phyloP scores from a whole-genome alignment of 305 asterid species.

The Fraxinus nigra region DNA sequence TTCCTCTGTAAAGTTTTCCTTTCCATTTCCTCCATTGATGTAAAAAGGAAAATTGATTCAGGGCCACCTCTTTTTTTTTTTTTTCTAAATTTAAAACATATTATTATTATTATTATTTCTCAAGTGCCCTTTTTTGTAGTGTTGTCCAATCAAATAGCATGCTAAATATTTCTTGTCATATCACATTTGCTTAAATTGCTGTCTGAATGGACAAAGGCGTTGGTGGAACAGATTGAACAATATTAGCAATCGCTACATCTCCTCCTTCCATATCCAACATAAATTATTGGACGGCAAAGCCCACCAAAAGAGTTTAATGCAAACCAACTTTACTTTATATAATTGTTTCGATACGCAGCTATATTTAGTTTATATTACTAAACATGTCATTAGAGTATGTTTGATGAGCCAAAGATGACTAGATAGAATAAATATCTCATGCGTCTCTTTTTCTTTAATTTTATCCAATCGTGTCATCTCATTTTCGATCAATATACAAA shows the following conservation, averaged over 20 bases:
- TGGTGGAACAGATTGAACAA: neutral
- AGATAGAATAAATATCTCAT: neutral
- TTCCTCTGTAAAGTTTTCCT: constrained; percentile 7
- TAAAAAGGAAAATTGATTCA: constrained; percentile 3
- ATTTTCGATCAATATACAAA: neutral
- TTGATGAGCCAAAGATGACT: neutral
- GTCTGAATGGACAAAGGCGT: constrained; percentile 9
- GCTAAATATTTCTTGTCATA: neutral
- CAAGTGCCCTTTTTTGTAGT: constrained; percentile 16
- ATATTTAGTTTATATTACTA: neutral
- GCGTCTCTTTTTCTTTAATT: neutral
- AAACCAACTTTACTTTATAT: constrained; percentile 1
- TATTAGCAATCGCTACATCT: constrained; percentile 1
- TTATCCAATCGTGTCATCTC: neutral
- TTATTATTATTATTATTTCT: constrained; percentile 1
- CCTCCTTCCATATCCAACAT: neutral
- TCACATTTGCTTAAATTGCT: neutral
- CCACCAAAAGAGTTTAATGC: neutral
- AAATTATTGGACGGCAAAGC: neutral
- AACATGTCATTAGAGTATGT: neutral
- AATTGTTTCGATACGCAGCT: neutral
- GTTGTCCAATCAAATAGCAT: constrained; percentile 28
- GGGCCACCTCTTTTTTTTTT: neutral
- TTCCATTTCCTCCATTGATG: constrained; percentile 22
- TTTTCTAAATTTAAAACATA: neutral